phyloP scores from a whole-genome alignment of 495 filamentous ascomycete species.

The Podospora pseudocomata region DNA sequence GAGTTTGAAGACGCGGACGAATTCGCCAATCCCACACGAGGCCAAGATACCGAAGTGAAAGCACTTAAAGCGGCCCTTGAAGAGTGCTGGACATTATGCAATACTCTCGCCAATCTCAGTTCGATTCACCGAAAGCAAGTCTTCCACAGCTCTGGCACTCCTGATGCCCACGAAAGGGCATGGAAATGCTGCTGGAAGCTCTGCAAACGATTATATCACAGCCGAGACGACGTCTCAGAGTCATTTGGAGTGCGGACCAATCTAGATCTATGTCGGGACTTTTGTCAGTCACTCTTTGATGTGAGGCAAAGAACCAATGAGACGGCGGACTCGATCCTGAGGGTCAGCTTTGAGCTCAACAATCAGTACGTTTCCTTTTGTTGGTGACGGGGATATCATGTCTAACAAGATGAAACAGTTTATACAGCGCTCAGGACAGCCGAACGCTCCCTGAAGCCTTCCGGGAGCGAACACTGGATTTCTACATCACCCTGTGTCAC shows the following conservation, averaged over 20 bases:
- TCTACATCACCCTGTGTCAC: slow-evolving; percentile 90
- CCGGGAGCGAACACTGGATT: slow-evolving; percentile 83
- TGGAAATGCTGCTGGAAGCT: slow-evolving; percentile 92
- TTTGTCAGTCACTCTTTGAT: slow-evolving; percentile 87
- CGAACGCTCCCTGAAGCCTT: slow-evolving; percentile 81
- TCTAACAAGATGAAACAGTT: slow-evolving; percentile 33
- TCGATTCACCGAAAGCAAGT: slow-evolving; percentile 77
- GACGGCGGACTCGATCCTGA: slow-evolving; percentile 72
- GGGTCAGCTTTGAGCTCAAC: slow-evolving; percentile 91
- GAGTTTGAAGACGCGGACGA: slow-evolving; percentile 43
- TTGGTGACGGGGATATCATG: background rate
- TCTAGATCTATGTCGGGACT: slow-evolving; percentile 83
- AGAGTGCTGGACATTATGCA: slow-evolving; percentile 94
- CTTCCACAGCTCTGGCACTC: slow-evolving; percentile 64
- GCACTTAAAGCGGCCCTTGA: slow-evolving; percentile 72
- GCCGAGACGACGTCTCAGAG: slow-evolving; percentile 64
- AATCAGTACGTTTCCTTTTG: slow-evolving; percentile 58
- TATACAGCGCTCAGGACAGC: slow-evolving; percentile 83
- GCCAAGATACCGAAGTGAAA: slow-evolving; percentile 60
- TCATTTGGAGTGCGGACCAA: slow-evolving; percentile 68
- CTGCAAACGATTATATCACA: slow-evolving; percentile 83
- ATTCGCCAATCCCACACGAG: slow-evolving; percentile 38
- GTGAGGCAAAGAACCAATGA: slow-evolving; percentile 72
- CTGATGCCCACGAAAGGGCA: slow-evolving; percentile 73
- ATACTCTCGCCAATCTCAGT: slow-evolving; percentile 80